phyloP scores from a whole-genome alignment of 345 rosid genomes.

The Rhodomyrtus tomentosa region DNA sequence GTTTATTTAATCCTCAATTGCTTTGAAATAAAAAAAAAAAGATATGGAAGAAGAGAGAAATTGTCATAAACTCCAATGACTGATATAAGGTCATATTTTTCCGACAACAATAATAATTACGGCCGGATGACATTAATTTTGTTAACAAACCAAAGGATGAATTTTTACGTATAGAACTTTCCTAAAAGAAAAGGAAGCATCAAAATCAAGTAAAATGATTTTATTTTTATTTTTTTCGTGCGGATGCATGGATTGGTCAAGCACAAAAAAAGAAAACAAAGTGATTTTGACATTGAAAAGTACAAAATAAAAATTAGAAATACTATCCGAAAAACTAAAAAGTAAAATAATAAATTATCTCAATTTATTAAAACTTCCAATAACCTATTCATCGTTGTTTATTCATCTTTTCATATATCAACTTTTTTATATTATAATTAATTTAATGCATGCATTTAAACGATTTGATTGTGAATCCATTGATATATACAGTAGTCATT shows the following conservation, averaged over 20 bases:
- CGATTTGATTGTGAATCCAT: not conserved
- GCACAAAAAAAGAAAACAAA: accelerated
- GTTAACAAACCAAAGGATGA: not conserved
- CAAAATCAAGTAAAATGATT: not conserved
- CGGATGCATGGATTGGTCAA: accelerated
- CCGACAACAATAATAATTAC: not conserved
- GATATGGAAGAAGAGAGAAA: not conserved
- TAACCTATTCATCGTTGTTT: not conserved
- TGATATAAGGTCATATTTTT: not conserved
- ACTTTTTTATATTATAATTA: too few species aligned
- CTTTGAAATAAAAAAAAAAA: not conserved
- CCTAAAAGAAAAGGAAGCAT: not conserved
- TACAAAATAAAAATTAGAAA: not conserved
- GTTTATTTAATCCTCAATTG: not conserved
- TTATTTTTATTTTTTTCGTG: not conserved
- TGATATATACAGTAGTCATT: not conserved
- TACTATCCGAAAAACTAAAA: not conserved
- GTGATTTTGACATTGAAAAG: not conserved
- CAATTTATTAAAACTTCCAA: not conserved
- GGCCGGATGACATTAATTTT: accelerated
- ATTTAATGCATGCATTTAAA: too few species aligned
- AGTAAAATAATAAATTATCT: not conserved
- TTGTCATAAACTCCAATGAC: not conserved
- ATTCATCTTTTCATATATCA: not conserved
- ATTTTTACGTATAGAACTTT: not conserved